A percentile compares a stretch with the other conserved stretches of the same genome.
These are phyloP conservation scores for Leucosporidium scottii DNA, from an alignment of 768 basidiomycete genomes.

Conservation along the genomic window DNA sequence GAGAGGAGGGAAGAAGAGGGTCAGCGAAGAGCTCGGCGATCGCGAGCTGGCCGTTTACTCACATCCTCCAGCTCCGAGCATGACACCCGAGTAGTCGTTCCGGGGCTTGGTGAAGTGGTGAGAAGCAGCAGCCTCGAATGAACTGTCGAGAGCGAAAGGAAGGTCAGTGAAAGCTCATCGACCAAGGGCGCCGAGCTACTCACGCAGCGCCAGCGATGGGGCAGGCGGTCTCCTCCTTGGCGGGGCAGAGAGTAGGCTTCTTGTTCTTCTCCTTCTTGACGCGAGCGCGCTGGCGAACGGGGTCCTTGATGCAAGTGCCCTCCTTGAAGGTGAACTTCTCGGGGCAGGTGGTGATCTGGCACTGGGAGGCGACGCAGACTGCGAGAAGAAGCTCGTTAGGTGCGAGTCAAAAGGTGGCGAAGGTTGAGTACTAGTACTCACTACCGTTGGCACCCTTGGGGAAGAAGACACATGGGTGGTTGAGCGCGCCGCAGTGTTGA, in stretches of 20 bases:
- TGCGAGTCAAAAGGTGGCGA: too few relatives aligned
- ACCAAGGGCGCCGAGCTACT: background rate
- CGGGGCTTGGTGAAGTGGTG: conserved; percentile 16
- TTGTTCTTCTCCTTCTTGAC: conserved; percentile 14
- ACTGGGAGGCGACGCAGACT: conserved; percentile 9
- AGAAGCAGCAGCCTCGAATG: conserved; percentile 14
- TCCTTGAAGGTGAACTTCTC: conserved; percentile 10
- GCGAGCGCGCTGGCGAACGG: conserved; percentile 17
- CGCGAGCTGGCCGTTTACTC: background rate
- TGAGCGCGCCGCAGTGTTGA: background rate
- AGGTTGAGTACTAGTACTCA: too few relatives aligned
- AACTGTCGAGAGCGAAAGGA: background rate
- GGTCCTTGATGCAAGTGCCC: conserved; percentile 18
- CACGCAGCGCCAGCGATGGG: conserved; percentile 27
- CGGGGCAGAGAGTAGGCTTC: background rate
- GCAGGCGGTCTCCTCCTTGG: conserved; percentile 21
- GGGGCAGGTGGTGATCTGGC: conserved; percentile 13
- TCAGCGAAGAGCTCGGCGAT: background rate
- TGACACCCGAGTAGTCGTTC: conserved; percentile 13
- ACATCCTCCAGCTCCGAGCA: conserved; percentile 23
- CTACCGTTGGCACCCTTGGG: too few relatives aligned
- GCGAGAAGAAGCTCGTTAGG: too few relatives aligned
- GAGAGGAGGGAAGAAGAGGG: background rate
- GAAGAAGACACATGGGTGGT: too few relatives aligned
- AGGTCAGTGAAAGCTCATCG: background rate